phyloP scores from a whole-genome alignment of 768 basidiomycete species.

The Pisolithus marmoratus region DNA sequence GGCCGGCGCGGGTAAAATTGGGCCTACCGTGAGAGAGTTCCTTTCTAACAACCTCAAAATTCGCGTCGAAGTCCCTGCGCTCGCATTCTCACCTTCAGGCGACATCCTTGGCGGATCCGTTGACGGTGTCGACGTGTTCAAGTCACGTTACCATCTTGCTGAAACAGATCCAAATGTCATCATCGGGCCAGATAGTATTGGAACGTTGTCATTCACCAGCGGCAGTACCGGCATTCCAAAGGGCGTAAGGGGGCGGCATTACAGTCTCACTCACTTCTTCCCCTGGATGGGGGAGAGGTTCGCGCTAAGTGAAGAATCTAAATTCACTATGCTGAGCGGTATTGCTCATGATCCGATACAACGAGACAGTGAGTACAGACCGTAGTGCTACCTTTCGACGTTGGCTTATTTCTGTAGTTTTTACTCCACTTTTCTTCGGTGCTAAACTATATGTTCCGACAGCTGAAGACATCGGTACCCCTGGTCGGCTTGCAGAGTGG shows the following conservation, averaged over 20 bases:
- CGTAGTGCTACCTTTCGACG: not conserved
- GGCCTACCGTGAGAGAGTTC: conserved; percentile 78
- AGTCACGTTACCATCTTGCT: conserved; percentile 43
- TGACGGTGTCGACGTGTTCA: conserved; percentile 56
- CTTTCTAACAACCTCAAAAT: conserved; percentile 73
- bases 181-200: conserved; percentile 93
- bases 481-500: conserved; percentile 96
- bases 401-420: conserved; percentile 52
- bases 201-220: conserved; percentile 93
- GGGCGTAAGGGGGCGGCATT: conserved; percentile 94
- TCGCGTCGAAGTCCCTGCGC: conserved; percentile 85
- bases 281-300: conserved; percentile 97
- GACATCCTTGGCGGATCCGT: conserved; percentile 58
- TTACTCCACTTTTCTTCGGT: conserved; percentile 96
- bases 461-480: conserved; percentile 93
- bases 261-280: conserved; percentile 97
- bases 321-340: conserved; percentile 97
- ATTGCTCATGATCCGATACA: conserved; percentile 99
- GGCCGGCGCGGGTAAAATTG: conserved; percentile 81
- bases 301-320: conserved; percentile 63
- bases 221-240: conserved; percentile 98
- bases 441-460: conserved; percentile 95
- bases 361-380: conserved; percentile 79
- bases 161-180: conserved; percentile 73
- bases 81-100: conserved; percentile 66